A percentile compares a stretch with the other conserved stretches of the same genome.
phyloP scores from a whole-genome alignment of 2,329 filamentous ascomycete genomes.

The Trichoderma sp. region DNA sequence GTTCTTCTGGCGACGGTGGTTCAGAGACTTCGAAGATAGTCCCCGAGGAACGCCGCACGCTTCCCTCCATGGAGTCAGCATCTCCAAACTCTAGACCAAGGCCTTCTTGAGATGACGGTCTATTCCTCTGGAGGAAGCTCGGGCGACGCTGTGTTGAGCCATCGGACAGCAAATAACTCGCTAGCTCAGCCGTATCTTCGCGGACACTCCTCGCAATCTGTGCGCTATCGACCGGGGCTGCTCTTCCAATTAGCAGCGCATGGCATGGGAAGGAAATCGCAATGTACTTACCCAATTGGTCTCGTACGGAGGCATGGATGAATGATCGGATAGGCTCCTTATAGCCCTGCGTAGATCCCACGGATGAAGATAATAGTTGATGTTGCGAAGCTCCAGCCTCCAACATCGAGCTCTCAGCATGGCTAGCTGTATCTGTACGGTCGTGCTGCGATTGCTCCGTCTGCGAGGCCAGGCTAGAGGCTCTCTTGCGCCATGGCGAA shows the following conservation, averaged over 20 bases:
- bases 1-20: constrained; percentile 34
- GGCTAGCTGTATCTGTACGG: constrained; percentile 34
- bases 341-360: constrained; percentile 43
- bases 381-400: constrained; percentile 28
- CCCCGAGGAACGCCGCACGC: constrained; percentile 41
- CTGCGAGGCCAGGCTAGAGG: constrained; percentile 42
- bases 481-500: constrained; percentile 51
- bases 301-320: constrained; percentile 65
- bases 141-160: constrained; percentile 49
- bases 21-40: constrained; percentile 65
- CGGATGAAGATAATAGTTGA: constrained; percentile 44
- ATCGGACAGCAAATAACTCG: constrained; percentile 76
- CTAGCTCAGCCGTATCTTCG: constrained; percentile 84
- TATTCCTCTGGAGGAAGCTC: constrained; percentile 48
- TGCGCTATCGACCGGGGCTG: constrained; percentile 64
- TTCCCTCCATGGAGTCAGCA: constrained; percentile 30
- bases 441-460: constrained; percentile 33
- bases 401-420: constrained; percentile 28
- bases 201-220: constrained; percentile 78
- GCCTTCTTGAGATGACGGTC: constrained; percentile 36
- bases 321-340: constrained; percentile 72
- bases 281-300: constrained; percentile 54
- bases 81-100: constrained; percentile 32
- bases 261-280: not conserved
- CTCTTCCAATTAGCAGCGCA: constrained; percentile 19